phyloP scores from a whole-genome alignment of 176 grass and related monocot genomes.

The Tillandsia fasciculata region DNA sequence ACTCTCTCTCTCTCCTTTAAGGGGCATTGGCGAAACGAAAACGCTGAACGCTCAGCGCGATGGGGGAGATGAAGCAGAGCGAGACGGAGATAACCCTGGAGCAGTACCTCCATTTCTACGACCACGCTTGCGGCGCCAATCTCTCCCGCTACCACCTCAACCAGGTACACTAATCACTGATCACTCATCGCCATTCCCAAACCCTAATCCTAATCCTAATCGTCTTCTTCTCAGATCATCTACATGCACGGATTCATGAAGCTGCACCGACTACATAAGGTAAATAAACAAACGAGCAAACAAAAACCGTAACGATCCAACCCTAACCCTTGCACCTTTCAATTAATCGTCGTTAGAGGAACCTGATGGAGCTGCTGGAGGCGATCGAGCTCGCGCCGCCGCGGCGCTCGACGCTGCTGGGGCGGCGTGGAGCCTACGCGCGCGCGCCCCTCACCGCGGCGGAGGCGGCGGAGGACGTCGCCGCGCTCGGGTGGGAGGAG shows the following conservation, averaged over 20 bases:
- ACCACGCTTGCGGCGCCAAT: not conserved
- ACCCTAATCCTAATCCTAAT: not conserved
- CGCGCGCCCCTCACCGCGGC: not conserved
- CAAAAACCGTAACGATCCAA: not conserved
- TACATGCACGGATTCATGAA: conserved; percentile 4
- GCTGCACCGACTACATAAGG: not conserved
- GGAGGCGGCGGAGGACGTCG: conserved; percentile 8
- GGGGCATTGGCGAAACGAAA: not conserved
- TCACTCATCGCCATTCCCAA: not conserved
- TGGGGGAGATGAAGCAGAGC: not conserved
- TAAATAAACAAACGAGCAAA: not conserved
- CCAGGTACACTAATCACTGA: not conserved
- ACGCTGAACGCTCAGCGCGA: not conserved
- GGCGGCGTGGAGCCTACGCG: not conserved
- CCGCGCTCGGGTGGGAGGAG: not conserved
- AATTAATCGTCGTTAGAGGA: not conserved
- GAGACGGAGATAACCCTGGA: not conserved
- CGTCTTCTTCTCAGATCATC: not conserved
- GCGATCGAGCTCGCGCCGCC: conserved; percentile 1
- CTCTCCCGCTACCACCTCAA: not conserved
- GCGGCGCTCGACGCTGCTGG: conserved; percentile 8
- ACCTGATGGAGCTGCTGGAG: not conserved
- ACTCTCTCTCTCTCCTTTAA: too few relatives aligned
- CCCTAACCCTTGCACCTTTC: not conserved
- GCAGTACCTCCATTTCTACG: conserved; percentile 8